Conservation (phyloP, 306 rosid species). For the Trifolium repens region DNA sequence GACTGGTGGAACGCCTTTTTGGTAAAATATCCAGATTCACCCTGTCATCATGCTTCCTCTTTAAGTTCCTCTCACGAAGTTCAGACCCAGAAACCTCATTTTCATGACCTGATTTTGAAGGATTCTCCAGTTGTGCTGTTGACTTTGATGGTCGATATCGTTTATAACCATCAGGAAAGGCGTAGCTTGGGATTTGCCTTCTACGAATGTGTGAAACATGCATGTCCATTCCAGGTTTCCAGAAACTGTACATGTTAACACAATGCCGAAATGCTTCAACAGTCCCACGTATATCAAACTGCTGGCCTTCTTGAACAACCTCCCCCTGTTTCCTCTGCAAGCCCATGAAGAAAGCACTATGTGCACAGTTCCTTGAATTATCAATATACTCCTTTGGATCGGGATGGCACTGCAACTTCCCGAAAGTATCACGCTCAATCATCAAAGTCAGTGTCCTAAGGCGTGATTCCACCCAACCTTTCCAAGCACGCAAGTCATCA, state of each 20-base stretch:
- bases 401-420: conserved; percentile 70
- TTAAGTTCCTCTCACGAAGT: conserved; percentile 42
- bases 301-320: conserved; percentile 60
- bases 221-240: conserved; percentile 67
- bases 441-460: conserved; percentile 78
- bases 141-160: conserved; percentile 47
- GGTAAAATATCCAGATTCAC: conserved; percentile 32
- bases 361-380: conserved; percentile 53
- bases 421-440: conserved; percentile 61
- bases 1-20: conserved; percentile 48
- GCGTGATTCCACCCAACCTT: conserved; percentile 98
- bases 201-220: conserved; percentile 60
- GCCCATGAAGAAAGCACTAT: conserved; percentile 63
- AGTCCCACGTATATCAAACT: conserved; percentile 62
- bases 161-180: conserved; percentile 52
- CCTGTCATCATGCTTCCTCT: conserved; percentile 51
- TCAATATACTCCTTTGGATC: conserved; percentile 52
- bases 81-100: conserved; percentile 36
- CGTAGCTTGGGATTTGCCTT: conserved; percentile 57
- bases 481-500: conserved; percentile 85
- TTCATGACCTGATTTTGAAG: conserved; percentile 30
- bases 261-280: conserved; percentile 58
- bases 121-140: conserved; percentile 29
- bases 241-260: conserved; percentile 53
- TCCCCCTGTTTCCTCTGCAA: conserved; percentile 62